Evolutionary conservation across 1,284 basidiomycete genomes (phyloP), one percentile per base, ranked within the genome.

Genomic region (Lignosus rhinocerotis): DNA sequence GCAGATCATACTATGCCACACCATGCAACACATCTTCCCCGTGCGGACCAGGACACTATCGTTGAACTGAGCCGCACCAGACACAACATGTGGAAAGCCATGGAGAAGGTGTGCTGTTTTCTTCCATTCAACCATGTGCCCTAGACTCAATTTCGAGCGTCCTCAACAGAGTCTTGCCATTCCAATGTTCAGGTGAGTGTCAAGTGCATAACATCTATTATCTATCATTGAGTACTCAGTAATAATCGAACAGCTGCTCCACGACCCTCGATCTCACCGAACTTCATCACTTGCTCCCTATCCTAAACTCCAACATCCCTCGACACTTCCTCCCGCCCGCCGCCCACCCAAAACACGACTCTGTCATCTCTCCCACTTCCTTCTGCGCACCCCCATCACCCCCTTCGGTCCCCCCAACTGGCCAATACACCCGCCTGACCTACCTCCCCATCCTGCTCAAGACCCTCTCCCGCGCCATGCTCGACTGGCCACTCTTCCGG

Each of bases 371-470:
- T n/a, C 76, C 80, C 1, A 72, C 79, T 6, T 71, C 84, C 1
- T 75, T 83, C 56, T 72, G 78, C 58, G 72, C 78, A 0, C 68
- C 72, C 70, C 77, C 82, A 59, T 41, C 65, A 0, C 74, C 74
- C 2, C 73, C 77, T 5, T 57, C 68, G 5, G 70, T 82, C 3
- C 77, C 82, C 3, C 72, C 78, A 10, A 73, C 78, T 2, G 78
- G 78, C 25, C 81, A 82, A 45, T 91, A 82, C 73, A 75, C 80
- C 33, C 84, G 84, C 47, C 73, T 96, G 36, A 96, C 93, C 0
- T 88, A 93, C 70, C 85, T 97, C 25, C 93, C 92, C 3, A 79
- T 96, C 67, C 81, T 97, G 10, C 78, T 97, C 67, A 98, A 98
- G 73, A 89, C 90, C 0, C 85, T 97, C 47, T 82, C 89, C 0